These are phyloP conservation scores for Ustulina deusta DNA, from an alignment of 2,329 filamentous ascomycete genomes.

Conservation along the genomic window DNA sequence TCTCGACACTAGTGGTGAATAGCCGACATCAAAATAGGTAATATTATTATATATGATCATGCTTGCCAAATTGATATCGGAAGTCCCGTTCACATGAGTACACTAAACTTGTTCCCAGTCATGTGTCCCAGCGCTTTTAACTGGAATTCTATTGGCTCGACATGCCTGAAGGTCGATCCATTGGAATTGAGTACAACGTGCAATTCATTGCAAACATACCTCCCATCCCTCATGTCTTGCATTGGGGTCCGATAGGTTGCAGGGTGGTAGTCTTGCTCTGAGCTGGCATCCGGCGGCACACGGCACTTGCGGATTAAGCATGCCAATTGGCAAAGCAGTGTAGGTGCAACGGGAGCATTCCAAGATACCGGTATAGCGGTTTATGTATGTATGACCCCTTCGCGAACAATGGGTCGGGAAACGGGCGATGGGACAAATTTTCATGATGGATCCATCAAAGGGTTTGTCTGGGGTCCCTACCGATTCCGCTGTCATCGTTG, in stretches of 20 bases:
- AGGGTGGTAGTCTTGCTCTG: conserved; percentile 24
- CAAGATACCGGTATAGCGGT: not conserved
- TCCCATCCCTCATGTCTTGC: conserved; percentile 26
- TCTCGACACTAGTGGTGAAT: no score
- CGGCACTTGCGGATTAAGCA: conserved; percentile 18
- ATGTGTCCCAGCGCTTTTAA: conserved; percentile 12
- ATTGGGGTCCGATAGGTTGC: conserved; percentile 22
- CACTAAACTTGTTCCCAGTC: not conserved
- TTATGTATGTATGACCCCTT: not conserved
- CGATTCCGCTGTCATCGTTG: not conserved
- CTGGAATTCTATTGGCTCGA: conserved; percentile 20
- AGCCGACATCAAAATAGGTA: conserved; percentile 15
- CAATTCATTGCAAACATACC: conserved; percentile 16
- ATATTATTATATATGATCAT: not conserved
- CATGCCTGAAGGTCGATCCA: conserved; percentile 13
- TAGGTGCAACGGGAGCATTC: conserved; percentile 27
- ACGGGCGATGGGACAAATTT: not conserved
- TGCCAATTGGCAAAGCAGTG: conserved; percentile 25
- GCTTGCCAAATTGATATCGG: not conserved
- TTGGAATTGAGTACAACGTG: conserved; percentile 12
- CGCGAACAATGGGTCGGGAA: conserved; percentile 1
- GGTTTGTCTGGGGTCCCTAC: not conserved
- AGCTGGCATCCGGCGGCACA: conserved; percentile 28
- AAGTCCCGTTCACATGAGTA: conserved; percentile 10
- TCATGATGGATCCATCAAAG: conserved; percentile 3